Evolutionary conservation across 306 rosid species (phyloP).

Genomic region (Luffa aegyptiaca): DNA sequence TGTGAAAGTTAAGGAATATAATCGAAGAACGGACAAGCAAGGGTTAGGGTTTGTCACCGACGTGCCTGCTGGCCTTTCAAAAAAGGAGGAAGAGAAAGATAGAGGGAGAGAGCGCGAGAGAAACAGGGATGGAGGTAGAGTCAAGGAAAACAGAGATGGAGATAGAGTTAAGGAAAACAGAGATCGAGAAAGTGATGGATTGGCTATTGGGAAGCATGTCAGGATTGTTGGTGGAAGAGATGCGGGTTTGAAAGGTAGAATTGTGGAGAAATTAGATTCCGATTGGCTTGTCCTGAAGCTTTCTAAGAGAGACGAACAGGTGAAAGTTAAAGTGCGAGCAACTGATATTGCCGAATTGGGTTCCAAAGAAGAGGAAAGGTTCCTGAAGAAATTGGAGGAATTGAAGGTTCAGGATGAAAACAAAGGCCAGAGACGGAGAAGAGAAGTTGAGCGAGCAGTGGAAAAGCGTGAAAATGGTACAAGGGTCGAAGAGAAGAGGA

Average conservation of each 20-base stretch:
- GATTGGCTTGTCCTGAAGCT: slow-evolving; percentile 35
- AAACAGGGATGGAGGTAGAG: slow-evolving; percentile 7
- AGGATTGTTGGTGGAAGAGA: slow-evolving; percentile 51
- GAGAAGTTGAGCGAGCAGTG: slow-evolving; percentile 3
- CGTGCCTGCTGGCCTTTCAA: not conserved
- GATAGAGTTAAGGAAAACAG: not conserved
- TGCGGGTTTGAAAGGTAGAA: slow-evolving; percentile 44
- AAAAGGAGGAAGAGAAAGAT: slow-evolving; percentile 1
- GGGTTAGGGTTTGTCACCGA: slow-evolving; percentile 66
- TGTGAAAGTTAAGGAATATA: slow-evolving; percentile 39
- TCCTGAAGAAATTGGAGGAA: slow-evolving; percentile 48
- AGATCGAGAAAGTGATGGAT: slow-evolving; percentile 9
- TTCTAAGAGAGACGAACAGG: slow-evolving; percentile 5
- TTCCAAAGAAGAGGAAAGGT: slow-evolving; percentile 55
- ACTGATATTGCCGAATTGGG: slow-evolving; percentile 47
- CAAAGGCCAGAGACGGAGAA: slow-evolving; percentile 12
- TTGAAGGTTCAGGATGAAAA: slow-evolving; percentile 18
- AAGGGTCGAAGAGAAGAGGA: slow-evolving; percentile 18
- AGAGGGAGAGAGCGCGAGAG: not conserved
- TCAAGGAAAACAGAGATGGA: not conserved
- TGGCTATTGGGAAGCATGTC: slow-evolving; percentile 24
- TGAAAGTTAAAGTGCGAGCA: slow-evolving; percentile 26
- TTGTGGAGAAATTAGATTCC: slow-evolving; percentile 26
- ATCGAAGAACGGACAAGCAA: slow-evolving; percentile 40
- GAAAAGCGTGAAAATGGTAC: slow-evolving; percentile 6